These are phyloP conservation scores for Candida oleophila DNA, from an alignment of 805 yeast species.

Conservation along the genomic window DNA sequence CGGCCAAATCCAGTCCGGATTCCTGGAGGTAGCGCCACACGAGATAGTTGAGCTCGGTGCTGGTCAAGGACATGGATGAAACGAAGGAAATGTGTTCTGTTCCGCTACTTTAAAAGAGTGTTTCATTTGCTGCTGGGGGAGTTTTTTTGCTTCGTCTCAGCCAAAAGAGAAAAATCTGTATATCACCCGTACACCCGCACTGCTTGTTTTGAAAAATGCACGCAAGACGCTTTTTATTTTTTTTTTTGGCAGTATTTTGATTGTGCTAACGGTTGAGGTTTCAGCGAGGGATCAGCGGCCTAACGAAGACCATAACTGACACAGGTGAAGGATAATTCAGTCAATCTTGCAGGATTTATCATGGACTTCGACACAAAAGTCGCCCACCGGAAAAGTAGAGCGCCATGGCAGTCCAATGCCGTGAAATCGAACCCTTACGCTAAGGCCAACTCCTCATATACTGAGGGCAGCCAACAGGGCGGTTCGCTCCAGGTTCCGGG, in stretches of 20 bases:
- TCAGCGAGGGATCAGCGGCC: no score
- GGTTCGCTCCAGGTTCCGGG: slow-evolving; percentile 2
- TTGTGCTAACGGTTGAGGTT: not conserved
- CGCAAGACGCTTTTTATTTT: not conserved
- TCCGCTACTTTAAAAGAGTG: no score
- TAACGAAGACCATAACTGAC: no score
- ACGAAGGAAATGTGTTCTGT: no score
- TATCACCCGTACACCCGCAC: no score
- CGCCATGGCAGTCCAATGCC: slow-evolving; percentile 37
- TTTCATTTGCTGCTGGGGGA: no score
- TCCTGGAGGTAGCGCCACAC: slow-evolving; percentile 94
- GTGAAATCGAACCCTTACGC: slow-evolving; percentile 27
- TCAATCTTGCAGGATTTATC: not conserved
- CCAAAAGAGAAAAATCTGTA: no score
- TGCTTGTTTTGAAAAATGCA: not conserved
- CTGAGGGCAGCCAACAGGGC: not conserved
- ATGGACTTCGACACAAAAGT: slow-evolving; percentile 32
- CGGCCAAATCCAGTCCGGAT: slow-evolving; percentile 71
- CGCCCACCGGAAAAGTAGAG: slow-evolving; percentile 40
- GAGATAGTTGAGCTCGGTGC: slow-evolving; percentile 83
- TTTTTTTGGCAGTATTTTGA: not conserved
- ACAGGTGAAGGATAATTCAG: no score
- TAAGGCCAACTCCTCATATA: slow-evolving; percentile 16
- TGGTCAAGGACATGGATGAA: slow-evolving; percentile 67
- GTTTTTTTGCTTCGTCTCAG: no score